A percentile compares a stretch with the other conserved stretches of the same genome.
phyloP scores from a whole-genome alignment of 176 grass and related monocot species.

The Musa troglodytarum region DNA sequence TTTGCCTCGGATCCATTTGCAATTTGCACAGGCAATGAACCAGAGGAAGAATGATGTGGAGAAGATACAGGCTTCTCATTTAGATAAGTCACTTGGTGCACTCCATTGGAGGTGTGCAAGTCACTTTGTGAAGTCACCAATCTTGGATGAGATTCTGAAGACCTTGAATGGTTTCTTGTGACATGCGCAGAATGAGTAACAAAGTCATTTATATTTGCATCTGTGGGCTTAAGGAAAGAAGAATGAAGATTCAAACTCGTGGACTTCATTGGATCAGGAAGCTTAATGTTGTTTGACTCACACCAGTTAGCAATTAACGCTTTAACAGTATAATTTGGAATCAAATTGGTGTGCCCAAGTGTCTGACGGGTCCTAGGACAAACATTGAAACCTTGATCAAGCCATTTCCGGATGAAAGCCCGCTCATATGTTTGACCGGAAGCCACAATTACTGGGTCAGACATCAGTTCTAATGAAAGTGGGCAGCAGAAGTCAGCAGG shows the following conservation, averaged over 20 bases:
- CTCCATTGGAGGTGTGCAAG: constrained; percentile 35
- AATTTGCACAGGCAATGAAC: constrained; percentile 31
- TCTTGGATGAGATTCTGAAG: constrained; percentile 40
- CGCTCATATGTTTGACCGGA: constrained; percentile 97
- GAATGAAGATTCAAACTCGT: constrained; percentile 67
- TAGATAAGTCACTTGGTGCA: constrained; percentile 26
- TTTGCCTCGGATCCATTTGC: constrained; percentile 32
- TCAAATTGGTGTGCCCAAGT: constrained; percentile 90
- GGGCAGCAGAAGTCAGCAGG: constrained; percentile 96
- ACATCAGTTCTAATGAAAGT: constrained; percentile 88
- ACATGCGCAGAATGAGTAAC: constrained; percentile 38
- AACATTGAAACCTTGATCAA: constrained; percentile 89
- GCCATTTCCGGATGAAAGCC: constrained; percentile 87
- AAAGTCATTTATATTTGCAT: constrained; percentile 26
- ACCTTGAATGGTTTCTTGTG: constrained; percentile 42
- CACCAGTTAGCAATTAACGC: constrained; percentile 99
- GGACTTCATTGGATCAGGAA: constrained; percentile 84
- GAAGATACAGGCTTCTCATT: constrained; percentile 24
- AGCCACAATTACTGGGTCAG: constrained; percentile 93
- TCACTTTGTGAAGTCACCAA: constrained; percentile 37
- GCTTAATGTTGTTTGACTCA: constrained; percentile 85
- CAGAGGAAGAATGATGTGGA: constrained; percentile 21
- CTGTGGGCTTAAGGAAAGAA: constrained; percentile 34
- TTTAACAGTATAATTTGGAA: constrained; percentile 99
- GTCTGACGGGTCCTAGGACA: constrained; percentile 86